These are phyloP conservation scores for Vicia villosa DNA, from an alignment of 306 rosid genomes.

Conservation along the genomic window DNA sequence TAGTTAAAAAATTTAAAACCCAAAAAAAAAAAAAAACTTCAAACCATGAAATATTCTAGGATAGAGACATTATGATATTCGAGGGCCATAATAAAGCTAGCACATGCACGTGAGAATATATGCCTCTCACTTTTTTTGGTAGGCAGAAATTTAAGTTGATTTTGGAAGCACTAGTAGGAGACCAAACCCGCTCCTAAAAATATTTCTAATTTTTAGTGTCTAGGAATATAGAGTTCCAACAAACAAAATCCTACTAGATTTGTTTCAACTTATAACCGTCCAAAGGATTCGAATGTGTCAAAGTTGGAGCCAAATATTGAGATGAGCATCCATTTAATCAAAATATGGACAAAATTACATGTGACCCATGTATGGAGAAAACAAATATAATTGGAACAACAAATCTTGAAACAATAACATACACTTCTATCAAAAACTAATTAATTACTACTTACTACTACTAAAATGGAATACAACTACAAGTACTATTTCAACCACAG, in stretches of 20 bases:
- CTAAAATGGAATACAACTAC: too few species aligned
- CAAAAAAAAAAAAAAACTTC: too few species aligned
- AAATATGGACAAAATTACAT: background rate
- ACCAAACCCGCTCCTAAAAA: background rate
- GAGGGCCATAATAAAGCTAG: background rate
- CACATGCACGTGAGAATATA: conserved; percentile 50
- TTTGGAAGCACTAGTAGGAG: background rate
- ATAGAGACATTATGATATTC: too few species aligned
- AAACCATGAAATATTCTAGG: too few species aligned
- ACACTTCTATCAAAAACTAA: background rate
- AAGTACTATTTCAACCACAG: too few species aligned
- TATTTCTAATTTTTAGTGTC: background rate
- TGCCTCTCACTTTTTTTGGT: conserved; percentile 36
- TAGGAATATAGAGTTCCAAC: background rate
- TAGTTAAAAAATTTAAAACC: too few species aligned
- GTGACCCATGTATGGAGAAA: background rate
- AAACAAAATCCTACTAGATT: background rate
- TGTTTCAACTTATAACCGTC: background rate
- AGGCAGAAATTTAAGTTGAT: background rate
- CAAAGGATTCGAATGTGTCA: background rate
- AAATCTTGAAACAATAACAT: conserved; percentile 12
- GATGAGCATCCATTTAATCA: conserved; percentile 24
- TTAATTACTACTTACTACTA: background rate
- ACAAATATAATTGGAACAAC: background rate
- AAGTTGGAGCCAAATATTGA: conserved; percentile 9